These are phyloP conservation scores for Ogataea haglerorum DNA, from an alignment of 805 yeast genomes.

Conservation along the genomic window DNA sequence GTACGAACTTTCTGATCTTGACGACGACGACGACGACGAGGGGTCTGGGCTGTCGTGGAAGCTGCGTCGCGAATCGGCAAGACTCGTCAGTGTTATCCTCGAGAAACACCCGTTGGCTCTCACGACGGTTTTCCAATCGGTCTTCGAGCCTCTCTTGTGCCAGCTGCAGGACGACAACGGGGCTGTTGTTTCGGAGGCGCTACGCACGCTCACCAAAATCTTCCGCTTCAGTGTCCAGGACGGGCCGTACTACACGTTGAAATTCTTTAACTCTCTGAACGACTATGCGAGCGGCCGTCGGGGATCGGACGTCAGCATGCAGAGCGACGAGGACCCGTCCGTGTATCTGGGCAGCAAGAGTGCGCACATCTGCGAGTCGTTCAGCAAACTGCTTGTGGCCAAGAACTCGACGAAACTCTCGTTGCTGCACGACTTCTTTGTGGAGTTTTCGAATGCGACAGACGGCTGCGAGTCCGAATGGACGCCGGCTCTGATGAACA, in stretches of 20 bases:
- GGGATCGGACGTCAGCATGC: slow-evolving; percentile 41
- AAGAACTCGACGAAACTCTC: slow-evolving; percentile 16
- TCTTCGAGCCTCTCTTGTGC: slow-evolving; percentile 33
- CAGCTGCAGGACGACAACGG: slow-evolving; percentile 43
- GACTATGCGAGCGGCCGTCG: slow-evolving; percentile 23
- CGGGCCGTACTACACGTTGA: slow-evolving; percentile 32
- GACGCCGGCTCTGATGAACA: slow-evolving; percentile 17
- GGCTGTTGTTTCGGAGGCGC: slow-evolving; percentile 48
- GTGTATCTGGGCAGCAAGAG: slow-evolving; percentile 12
- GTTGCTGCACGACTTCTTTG: slow-evolving; percentile 24
- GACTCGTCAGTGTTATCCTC: slow-evolving; percentile 39
- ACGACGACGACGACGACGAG: slow-evolving; percentile 46
- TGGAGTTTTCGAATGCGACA: slow-evolving; percentile 26
- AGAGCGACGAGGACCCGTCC: slow-evolving; percentile 30
- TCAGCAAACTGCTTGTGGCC: slow-evolving; percentile 15
- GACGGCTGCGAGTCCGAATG: slow-evolving; percentile 25
- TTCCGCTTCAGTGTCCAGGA: slow-evolving; percentile 32
- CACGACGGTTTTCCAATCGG: slow-evolving; percentile 31
- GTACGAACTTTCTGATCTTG: slow-evolving; percentile 36
- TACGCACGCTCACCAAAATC: slow-evolving; percentile 42
- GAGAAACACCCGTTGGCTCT: slow-evolving; percentile 36
- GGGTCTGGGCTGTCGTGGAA: slow-evolving; percentile 53
- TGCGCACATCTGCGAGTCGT: slow-evolving; percentile 18
- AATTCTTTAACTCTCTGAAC: slow-evolving; percentile 24
- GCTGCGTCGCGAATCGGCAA: slow-evolving; percentile 51